Conservation (phyloP, 306 rosid genomes). For the Sphenostylis stenocarpa region DNA sequence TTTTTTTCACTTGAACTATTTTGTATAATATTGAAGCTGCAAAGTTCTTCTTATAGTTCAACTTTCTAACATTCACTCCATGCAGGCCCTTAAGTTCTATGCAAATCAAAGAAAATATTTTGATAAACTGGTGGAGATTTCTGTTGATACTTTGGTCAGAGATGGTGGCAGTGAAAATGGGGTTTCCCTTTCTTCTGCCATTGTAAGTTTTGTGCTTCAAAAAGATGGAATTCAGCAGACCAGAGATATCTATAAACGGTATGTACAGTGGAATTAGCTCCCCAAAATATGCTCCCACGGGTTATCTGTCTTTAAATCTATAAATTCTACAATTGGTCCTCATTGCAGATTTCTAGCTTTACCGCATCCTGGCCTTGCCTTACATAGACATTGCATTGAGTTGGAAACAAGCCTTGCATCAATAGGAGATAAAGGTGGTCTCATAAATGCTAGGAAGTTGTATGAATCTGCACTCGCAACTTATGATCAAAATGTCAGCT, state of each 20-base stretch:
- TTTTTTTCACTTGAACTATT: constrained; percentile 17
- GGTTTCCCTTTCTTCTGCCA: constrained; percentile 73
- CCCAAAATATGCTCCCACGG: not conserved
- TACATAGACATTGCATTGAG: constrained; percentile 68
- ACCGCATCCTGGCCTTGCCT: constrained; percentile 82
- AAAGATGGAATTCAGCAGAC: constrained; percentile 75
- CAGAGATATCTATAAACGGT: constrained; percentile 80
- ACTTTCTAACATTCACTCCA: constrained; percentile 22
- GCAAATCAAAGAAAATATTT: constrained; percentile 58
- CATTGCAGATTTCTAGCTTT: constrained; percentile 72
- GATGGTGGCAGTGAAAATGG: constrained; percentile 81
- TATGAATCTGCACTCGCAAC: constrained; percentile 75
- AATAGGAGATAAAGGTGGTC: constrained; percentile 66
- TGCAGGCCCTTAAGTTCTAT: constrained; percentile 77
- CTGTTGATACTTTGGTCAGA: constrained; percentile 55
- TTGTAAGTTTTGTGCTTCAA: constrained; percentile 68
- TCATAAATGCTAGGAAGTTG: constrained; percentile 63
- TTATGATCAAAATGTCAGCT: constrained; percentile 61
- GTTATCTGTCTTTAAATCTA: constrained; percentile 20
- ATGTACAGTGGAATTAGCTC: constrained; percentile 21
- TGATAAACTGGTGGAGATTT: constrained; percentile 70
- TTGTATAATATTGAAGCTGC: constrained; percentile 14
- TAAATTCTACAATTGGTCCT: constrained; percentile 18
- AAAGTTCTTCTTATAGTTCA: not conserved
- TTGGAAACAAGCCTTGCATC: constrained; percentile 77